Evolutionary conservation across 805 yeast species (phyloP).

Genomic region (Cyberlindnera nakhonratchasimensis): DNA sequence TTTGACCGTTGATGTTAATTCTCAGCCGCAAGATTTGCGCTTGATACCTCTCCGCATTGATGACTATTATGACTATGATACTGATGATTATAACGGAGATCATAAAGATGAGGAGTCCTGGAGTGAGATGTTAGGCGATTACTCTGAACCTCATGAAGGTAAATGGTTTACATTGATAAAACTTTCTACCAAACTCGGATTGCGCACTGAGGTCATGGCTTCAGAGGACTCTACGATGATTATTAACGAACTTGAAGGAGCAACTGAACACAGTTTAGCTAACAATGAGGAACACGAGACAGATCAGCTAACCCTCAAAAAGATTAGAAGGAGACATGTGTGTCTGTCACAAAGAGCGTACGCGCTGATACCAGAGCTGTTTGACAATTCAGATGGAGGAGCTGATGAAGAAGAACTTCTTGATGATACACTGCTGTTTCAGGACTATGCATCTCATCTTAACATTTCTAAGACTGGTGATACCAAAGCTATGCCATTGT

Average conservation of each 20-base stretch:
- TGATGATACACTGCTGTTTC: conserved; percentile 16
- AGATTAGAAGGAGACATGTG: background rate
- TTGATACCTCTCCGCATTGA: background rate
- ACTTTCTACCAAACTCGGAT: conserved; percentile 10
- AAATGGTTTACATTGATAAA: conserved; percentile 6
- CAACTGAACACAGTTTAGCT: no score
- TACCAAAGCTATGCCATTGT: conserved; percentile 13
- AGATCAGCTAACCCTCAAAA: background rate
- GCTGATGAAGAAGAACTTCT: background rate
- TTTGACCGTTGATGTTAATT: conserved; percentile 2
- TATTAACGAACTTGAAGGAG: background rate
- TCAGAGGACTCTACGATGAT: background rate
- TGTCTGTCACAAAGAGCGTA: background rate
- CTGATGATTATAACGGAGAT: conserved; percentile 4
- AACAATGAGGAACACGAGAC: background rate
- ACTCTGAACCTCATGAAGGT: conserved; percentile 1
- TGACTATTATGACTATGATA: conserved; percentile 3
- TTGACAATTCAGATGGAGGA: background rate
- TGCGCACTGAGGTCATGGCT: conserved; percentile 1
- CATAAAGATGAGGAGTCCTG: conserved; percentile 3
- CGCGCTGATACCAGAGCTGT: background rate
- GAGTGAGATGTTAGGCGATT: conserved; percentile 1
- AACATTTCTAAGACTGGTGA: conserved; percentile 5
- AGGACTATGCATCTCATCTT: conserved; percentile 16
- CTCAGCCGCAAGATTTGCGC: background rate